Evolutionary conservation across 306 rosid genomes (phyloP).

Genomic region (Prunus fruticosa): DNA sequence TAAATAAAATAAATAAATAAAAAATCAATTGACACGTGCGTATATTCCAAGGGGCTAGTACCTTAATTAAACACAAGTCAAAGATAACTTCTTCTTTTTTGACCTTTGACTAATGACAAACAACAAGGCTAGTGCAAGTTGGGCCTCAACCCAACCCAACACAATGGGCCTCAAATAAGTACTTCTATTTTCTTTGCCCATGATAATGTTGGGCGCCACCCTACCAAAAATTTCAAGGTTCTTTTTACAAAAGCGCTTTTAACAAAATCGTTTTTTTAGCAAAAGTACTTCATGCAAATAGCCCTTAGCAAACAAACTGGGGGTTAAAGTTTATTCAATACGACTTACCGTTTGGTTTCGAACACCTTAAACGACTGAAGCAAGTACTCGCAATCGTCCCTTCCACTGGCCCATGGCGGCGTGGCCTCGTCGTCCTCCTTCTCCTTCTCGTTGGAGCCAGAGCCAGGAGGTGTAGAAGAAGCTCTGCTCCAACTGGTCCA

Average conservation of each 20-base stretch:
- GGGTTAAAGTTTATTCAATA: not conserved
- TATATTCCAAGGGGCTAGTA: no score
- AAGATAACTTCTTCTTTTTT: not conserved
- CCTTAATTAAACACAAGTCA: not conserved
- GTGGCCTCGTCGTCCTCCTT: not conserved
- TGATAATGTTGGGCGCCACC: not conserved
- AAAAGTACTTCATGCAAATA: no score
- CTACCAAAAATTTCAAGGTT: no score
- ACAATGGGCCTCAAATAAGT: not conserved
- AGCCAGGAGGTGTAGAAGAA: slow-evolving; percentile 55
- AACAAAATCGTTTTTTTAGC: no score
- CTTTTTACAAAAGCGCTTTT: no score
- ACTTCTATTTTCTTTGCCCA: not conserved
- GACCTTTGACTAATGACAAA: not conserved
- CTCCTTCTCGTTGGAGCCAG: slow-evolving; percentile 23
- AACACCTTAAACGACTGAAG: not conserved
- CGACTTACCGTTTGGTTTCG: not conserved
- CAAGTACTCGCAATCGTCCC: slow-evolving; percentile 24
- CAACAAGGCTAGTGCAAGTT: not conserved
- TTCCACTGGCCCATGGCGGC: slow-evolving; percentile 29
- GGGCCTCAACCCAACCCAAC: not conserved
- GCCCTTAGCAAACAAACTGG: no score
- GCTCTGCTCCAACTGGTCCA: slow-evolving; percentile 46
- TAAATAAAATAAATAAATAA: no score
- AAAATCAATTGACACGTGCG: no score